Conservation (phyloP, 495 filamentous ascomycete genomes). For the Tuber magnatum region DNA sequence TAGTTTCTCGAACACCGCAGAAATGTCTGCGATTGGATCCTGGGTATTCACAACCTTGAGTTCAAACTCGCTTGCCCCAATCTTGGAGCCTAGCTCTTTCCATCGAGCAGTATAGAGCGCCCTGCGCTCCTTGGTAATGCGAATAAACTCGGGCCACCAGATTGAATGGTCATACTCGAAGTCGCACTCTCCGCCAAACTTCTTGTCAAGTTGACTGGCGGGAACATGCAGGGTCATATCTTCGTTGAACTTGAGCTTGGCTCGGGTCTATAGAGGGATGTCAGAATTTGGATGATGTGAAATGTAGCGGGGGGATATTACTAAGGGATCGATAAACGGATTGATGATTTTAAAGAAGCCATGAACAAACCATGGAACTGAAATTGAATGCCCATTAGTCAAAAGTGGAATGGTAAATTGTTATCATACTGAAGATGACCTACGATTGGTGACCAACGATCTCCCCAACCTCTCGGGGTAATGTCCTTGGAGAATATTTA, state of each 20-base stretch:
- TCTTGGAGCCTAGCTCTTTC: slow-evolving; percentile 65
- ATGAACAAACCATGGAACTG: slow-evolving; percentile 79
- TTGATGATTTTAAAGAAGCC: slow-evolving; percentile 92
- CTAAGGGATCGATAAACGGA: slow-evolving; percentile 85
- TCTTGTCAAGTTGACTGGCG: slow-evolving; percentile 64
- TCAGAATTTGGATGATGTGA: background rate
- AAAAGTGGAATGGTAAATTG: slow-evolving; percentile 8
- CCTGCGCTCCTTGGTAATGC: slow-evolving; percentile 56
- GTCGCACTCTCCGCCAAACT: slow-evolving; percentile 57
- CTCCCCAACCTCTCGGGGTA: slow-evolving; percentile 89
- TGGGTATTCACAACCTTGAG: slow-evolving; percentile 54
- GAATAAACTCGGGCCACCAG: slow-evolving; percentile 82
- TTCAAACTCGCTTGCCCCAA: slow-evolving; percentile 79
- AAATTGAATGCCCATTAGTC: slow-evolving; percentile 7
- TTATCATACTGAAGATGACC: slow-evolving; percentile 35
- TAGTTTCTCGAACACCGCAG: background rate
- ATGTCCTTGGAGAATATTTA: slow-evolving; percentile 85
- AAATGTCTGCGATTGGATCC: background rate
- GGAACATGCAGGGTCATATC: slow-evolving; percentile 73
- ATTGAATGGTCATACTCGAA: slow-evolving; percentile 80
- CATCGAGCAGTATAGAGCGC: slow-evolving; percentile 59
- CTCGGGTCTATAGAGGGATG: slow-evolving; percentile 52
- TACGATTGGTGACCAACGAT: slow-evolving; percentile 79
- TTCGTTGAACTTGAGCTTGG: slow-evolving; percentile 94
- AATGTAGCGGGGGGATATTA: slow-evolving; percentile 14